Percentiles rank a stretch among this genome's conserved stretches.
Conservation (phyloP, 176 grass and related monocot genomes). For the Pontederia crassipes region DNA sequence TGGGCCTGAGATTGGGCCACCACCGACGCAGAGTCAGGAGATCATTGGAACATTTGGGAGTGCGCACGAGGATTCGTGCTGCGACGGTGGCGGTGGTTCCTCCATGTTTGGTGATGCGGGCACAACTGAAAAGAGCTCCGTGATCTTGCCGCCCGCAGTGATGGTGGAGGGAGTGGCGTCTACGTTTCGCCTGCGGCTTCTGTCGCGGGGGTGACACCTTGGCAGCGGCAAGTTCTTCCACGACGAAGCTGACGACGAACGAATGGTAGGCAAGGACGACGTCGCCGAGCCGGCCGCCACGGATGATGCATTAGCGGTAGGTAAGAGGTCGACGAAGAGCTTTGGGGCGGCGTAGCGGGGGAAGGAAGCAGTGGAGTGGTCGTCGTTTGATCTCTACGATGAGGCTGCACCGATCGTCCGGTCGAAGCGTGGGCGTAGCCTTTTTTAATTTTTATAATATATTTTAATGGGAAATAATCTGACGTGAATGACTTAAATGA, state of each 20-base stretch:
- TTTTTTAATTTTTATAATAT: too few species aligned
- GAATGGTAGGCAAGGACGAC: not conserved
- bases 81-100: not conserved
- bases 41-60: not conserved
- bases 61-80: too few species aligned
- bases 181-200: not conserved
- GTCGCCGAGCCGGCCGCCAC: not conserved
- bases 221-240: not conserved
- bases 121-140: too few species aligned
- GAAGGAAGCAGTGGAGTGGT: too few species aligned
- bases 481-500: too few species aligned
- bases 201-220: not conserved
- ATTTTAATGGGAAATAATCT: too few species aligned
- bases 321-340: too few species aligned
- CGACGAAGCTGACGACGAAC: too few species aligned
- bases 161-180: not conserved
- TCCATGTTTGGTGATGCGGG: not conserved
- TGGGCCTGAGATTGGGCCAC: conserved; percentile 18
- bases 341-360: too few species aligned
- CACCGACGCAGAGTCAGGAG: not conserved
- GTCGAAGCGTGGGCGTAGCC: conserved; percentile 21
- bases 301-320: too few species aligned
- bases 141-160: too few species aligned
- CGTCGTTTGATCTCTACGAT: too few species aligned
- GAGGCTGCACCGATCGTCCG: conserved; percentile 24